These are phyloP conservation scores for Plectosphaerella plurivora DNA, from an alignment of 2,329 filamentous ascomycete genomes.

Conservation along the genomic window DNA sequence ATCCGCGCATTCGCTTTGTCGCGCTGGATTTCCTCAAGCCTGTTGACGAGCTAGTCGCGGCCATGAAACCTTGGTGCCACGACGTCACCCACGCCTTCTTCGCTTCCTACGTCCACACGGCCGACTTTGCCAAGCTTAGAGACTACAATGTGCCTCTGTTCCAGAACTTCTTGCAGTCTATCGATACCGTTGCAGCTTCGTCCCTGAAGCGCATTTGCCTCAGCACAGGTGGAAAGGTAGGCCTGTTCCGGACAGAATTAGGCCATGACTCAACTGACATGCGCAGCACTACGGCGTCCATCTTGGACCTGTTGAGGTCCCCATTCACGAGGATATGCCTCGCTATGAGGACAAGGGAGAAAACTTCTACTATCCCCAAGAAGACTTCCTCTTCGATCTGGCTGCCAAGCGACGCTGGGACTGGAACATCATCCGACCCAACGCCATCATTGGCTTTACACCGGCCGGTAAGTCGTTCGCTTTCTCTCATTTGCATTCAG, in stretches of 20 bases:
- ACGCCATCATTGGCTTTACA: constrained; percentile 21
- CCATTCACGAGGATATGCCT: constrained; percentile 35
- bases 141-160: constrained; percentile 9
- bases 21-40: constrained; percentile 10
- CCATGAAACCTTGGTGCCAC: constrained; percentile 3
- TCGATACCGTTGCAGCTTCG: constrained; percentile 4
- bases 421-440: constrained; percentile 22
- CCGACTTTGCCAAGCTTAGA: constrained; percentile 7
- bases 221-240: constrained; percentile 11
- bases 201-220: constrained; percentile 6
- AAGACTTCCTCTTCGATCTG: constrained; percentile 27
- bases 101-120: constrained; percentile 9
- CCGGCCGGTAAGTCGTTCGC: constrained; percentile 14
- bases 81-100: constrained; percentile 12
- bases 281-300: constrained; percentile 44
- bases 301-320: constrained; percentile 35
- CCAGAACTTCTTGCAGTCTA: constrained; percentile 7
- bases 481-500: not conserved
- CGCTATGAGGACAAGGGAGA: constrained; percentile 30
- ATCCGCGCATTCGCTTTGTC: constrained; percentile 8
- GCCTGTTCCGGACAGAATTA: not conserved
- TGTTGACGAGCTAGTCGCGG: constrained; percentile 6
- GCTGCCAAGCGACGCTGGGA: constrained; percentile 15
- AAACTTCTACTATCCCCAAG: constrained; percentile 44
- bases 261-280: constrained; percentile 20